These are phyloP conservation scores for Clarireedia sp. DNA, from an alignment of 2,329 filamentous ascomycete genomes.

Conservation along the genomic window DNA sequence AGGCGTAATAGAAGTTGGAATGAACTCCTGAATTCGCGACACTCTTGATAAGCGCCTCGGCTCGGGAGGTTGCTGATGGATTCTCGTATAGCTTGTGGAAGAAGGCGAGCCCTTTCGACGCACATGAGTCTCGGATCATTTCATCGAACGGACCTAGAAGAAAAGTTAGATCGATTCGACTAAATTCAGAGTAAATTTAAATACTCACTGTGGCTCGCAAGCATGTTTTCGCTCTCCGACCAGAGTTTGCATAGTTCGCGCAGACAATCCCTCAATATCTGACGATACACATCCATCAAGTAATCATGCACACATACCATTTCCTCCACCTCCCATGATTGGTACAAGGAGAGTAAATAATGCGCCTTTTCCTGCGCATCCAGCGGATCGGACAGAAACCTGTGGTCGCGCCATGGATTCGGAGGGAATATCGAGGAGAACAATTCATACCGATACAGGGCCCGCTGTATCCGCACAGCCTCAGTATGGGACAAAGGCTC, in stretches of 20 bases:
- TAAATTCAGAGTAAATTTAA: not conserved
- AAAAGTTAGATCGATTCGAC: too few relatives aligned
- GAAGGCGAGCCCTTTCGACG: conserved; percentile 8
- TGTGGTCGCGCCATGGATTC: too few relatives aligned
- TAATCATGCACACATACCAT: conserved; percentile 9
- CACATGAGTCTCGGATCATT: not conserved
- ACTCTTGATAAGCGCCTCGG: not conserved
- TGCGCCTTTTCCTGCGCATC: not conserved
- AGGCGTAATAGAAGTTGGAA: not conserved
- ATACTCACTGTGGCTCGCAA: not conserved
- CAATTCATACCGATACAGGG: too few relatives aligned
- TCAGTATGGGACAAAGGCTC: too few relatives aligned
- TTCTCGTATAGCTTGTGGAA: conserved; percentile 1
- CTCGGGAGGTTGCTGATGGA: not conserved
- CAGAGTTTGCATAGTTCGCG: too few relatives aligned
- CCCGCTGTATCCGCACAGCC: too few relatives aligned
- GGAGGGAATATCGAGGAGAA: too few relatives aligned
- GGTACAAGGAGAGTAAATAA: conserved; percentile 6
- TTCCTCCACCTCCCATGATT: conserved; percentile 11
- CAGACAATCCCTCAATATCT: too few relatives aligned
- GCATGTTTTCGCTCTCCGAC: too few relatives aligned
- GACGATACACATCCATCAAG: not conserved
- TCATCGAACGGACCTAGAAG: too few relatives aligned
- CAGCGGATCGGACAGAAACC: not conserved
- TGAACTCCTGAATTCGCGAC: not conserved